A percentile compares a stretch with the other conserved stretches of the same genome.
Conservation (phyloP, 129 eudicot species). For the Flaveria robusta region DNA sequence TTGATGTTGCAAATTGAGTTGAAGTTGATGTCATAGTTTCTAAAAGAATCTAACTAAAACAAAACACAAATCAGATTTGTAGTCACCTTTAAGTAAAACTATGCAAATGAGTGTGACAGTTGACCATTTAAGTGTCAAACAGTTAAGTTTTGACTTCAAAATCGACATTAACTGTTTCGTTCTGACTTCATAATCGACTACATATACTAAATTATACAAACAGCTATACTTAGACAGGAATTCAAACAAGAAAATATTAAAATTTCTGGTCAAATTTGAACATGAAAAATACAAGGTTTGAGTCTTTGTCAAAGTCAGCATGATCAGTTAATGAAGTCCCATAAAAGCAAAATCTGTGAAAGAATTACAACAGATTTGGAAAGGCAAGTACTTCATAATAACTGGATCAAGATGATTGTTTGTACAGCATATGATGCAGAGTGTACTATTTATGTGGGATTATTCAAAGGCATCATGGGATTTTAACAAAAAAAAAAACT, state of each 20-base stretch:
- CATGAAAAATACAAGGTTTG: conserved; percentile 1
- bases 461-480: conserved; percentile 5
- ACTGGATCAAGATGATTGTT: conserved; percentile 11
- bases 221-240: background rate
- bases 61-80: conserved; percentile 10
- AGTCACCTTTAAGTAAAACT: background rate
- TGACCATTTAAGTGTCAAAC: conserved; percentile 22
- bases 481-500: background rate
- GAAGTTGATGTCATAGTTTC: conserved; percentile 63
- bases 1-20: conserved; percentile 66
- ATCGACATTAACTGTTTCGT: background rate
- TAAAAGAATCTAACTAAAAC: conserved; percentile 19
- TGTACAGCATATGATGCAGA: conserved; percentile 18
- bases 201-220: background rate
- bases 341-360: background rate
- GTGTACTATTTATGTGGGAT: background rate
- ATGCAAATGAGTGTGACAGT: conserved; percentile 10
- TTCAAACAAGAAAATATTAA: background rate
- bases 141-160: background rate
- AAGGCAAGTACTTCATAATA: conserved; percentile 11
- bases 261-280: background rate
- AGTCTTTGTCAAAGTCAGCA: conserved; percentile 4
- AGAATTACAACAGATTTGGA: background rate
- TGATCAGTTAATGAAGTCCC: background rate
- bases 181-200: background rate